These are phyloP conservation scores for Ascosphaera apis DNA, from an alignment of 2,329 filamentous ascomycete species.

Conservation along the genomic window DNA sequence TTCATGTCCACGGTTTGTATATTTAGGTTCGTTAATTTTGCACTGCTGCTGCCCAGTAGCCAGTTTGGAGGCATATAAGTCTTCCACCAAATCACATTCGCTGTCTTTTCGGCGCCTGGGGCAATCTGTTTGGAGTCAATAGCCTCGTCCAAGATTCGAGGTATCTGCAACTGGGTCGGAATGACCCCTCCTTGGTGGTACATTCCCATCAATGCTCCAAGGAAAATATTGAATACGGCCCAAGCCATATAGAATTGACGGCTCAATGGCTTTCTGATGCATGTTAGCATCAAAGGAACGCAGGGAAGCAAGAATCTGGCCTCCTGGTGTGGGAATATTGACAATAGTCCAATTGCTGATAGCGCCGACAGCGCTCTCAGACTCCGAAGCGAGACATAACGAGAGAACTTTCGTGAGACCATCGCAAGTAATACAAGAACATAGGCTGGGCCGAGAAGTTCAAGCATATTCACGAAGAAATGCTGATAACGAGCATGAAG, in stretches of 20 bases:
- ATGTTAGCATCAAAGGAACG: slow-evolving; percentile 28
- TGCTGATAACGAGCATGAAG: slow-evolving; percentile 63
- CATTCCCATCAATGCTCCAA: slow-evolving; percentile 27
- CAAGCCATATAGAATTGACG: slow-evolving; percentile 21
- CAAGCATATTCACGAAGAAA: slow-evolving; percentile 44
- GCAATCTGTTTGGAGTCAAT: slow-evolving; percentile 3
- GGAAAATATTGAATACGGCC: slow-evolving; percentile 25
- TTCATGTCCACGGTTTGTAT: slow-evolving; percentile 25
- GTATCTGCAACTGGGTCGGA: slow-evolving; percentile 25
- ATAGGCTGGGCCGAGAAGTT: slow-evolving; percentile 48
- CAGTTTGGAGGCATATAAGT: slow-evolving; percentile 30
- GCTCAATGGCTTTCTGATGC: slow-evolving; percentile 19
- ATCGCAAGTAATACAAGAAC: slow-evolving; percentile 27
- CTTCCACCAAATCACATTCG: slow-evolving; percentile 30
- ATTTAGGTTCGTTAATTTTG: slow-evolving; percentile 5
- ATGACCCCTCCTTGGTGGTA: slow-evolving; percentile 31
- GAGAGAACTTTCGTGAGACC: slow-evolving; percentile 11
- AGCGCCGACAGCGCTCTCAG: slow-evolving; percentile 20
- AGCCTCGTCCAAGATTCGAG: slow-evolving; percentile 11
- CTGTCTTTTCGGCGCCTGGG: slow-evolving; percentile 3
- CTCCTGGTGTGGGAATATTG: slow-evolving; percentile 28
- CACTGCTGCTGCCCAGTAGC: slow-evolving; percentile 20
- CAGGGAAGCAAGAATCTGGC: slow-evolving; percentile 28
- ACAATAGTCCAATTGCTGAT: slow-evolving; percentile 21
- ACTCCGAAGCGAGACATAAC: slow-evolving; percentile 16